Conservation (phyloP, 2,329 filamentous ascomycete genomes). For the Scopulariopsis brevicaulis region DNA sequence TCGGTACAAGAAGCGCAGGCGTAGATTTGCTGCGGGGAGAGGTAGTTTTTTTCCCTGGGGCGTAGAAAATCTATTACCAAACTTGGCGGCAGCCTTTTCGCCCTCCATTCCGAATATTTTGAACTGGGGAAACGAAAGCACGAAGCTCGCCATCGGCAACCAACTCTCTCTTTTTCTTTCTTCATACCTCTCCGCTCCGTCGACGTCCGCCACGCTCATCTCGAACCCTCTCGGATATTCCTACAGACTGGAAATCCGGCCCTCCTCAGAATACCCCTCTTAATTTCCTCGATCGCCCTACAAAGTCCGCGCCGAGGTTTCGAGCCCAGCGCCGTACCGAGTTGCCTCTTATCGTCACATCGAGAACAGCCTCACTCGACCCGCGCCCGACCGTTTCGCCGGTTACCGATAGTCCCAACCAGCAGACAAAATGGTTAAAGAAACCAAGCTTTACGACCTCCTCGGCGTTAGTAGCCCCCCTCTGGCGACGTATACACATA, state of each 20-base stretch:
- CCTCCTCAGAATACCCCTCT: not conserved
- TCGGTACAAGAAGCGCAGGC: not conserved
- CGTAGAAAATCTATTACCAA: not conserved
- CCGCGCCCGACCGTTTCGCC: not conserved
- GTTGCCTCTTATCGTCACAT: not conserved
- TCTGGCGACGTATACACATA: not conserved
- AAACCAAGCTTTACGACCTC: constrained; percentile 68
- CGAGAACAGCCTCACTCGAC: not conserved
- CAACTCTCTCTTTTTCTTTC: not conserved
- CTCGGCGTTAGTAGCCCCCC: constrained; percentile 51
- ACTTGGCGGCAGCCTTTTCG: not conserved
- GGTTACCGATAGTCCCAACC: not conserved
- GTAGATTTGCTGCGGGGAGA: not conserved
- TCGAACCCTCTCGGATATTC: not conserved
- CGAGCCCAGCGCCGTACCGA: not conserved
- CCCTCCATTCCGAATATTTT: not conserved
- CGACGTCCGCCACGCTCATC: no score
- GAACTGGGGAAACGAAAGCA: not conserved
- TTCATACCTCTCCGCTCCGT: not conserved
- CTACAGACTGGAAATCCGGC: no score
- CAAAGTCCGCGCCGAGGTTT: not conserved
- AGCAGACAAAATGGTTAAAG: constrained; percentile 54
- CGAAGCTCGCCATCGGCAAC: not conserved
- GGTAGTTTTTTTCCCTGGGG: not conserved
- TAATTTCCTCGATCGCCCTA: not conserved